phyloP scores from a whole-genome alignment of 768 basidiomycete genomes.

The Termitomyces sp. region DNA sequence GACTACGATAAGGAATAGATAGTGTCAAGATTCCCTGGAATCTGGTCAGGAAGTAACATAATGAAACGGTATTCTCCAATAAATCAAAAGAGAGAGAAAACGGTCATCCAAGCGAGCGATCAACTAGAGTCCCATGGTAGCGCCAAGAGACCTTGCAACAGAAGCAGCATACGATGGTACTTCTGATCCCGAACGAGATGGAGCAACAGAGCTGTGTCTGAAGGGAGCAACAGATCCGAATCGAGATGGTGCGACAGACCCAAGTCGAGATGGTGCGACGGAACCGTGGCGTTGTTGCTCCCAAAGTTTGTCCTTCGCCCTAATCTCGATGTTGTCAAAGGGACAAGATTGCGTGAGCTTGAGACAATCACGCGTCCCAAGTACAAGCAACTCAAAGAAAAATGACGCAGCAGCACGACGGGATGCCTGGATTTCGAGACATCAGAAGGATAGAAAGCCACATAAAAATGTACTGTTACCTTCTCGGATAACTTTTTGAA shows the following conservation, averaged over 20 bases:
- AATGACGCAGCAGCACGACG: conserved; percentile 91
- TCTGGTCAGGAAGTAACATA: not conserved
- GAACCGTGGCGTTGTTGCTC: conserved; percentile 47
- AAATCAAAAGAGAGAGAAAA: conserved; percentile 6
- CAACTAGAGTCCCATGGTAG: conserved; percentile 31
- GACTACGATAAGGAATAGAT: not conserved
- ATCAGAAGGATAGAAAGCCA: conserved; percentile 4
- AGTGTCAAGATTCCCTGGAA: conserved; percentile 1
- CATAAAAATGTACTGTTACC: conserved; percentile 30
- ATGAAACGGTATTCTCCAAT: conserved; percentile 9
- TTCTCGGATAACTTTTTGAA: conserved; percentile 78
- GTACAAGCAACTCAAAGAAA: conserved; percentile 95
- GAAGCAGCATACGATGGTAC: conserved; percentile 25
- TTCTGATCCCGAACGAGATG: conserved; percentile 16
- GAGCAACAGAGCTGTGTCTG: conserved; percentile 13
- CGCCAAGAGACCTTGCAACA: conserved; percentile 40
- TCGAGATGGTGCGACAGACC: conserved; percentile 22
- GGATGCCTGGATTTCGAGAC: conserved; percentile 51
- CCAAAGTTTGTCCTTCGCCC: conserved; percentile 82
- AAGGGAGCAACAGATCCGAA: conserved; percentile 19
- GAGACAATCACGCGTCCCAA: conserved; percentile 90
- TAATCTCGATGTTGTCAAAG: conserved; percentile 83
- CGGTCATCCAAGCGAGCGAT: not conserved
- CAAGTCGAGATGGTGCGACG: conserved; percentile 21
- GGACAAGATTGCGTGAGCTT: conserved; percentile 67